Evolutionary conservation across 495 filamentous ascomycete species (phyloP).

Genomic region (Penicillium dipodomyicola): DNA sequence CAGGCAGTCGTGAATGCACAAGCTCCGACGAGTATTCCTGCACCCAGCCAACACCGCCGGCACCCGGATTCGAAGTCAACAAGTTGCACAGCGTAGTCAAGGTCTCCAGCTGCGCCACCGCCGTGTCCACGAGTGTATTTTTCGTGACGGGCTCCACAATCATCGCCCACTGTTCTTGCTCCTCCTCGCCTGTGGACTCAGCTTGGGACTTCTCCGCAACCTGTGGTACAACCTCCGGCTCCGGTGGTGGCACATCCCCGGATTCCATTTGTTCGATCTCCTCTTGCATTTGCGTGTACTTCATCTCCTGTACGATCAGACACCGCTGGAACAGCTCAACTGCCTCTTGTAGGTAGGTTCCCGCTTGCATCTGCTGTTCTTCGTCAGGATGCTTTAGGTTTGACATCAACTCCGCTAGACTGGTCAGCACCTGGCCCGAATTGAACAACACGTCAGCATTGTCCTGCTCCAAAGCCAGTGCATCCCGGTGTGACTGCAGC

Average conservation of each 20-base stretch:
- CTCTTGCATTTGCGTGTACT: constrained; percentile 52
- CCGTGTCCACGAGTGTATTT: constrained; percentile 61
- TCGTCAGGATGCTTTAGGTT: constrained; percentile 47
- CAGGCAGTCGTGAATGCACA: constrained; percentile 45
- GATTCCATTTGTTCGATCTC: constrained; percentile 44
- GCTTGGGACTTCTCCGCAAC: constrained; percentile 13
- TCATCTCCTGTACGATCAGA: constrained; percentile 55
- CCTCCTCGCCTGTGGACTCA: constrained; percentile 31
- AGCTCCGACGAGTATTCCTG: constrained; percentile 52
- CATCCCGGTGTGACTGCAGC: constrained; percentile 59
- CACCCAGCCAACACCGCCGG: constrained; percentile 50
- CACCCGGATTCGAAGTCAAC: constrained; percentile 36
- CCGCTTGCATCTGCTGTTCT: constrained; percentile 38
- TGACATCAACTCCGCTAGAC: constrained; percentile 57
- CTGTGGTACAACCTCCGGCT: constrained; percentile 17
- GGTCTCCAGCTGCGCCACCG: constrained; percentile 58
- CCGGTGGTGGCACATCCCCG: constrained; percentile 27
- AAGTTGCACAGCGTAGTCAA: constrained; percentile 58
- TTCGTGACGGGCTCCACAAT: constrained; percentile 62
- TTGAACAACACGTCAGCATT: constrained; percentile 69
- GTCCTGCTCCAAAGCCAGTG: constrained; percentile 55
- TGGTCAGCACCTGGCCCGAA: constrained; percentile 63
- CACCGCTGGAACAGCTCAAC: constrained; percentile 62
- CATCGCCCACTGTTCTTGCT: constrained; percentile 58
- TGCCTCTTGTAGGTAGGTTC: constrained; percentile 57